Base-by-base conservation (phyloP, 1,284 basidiomycete genomes). In the Boletus sp. region DNA sequence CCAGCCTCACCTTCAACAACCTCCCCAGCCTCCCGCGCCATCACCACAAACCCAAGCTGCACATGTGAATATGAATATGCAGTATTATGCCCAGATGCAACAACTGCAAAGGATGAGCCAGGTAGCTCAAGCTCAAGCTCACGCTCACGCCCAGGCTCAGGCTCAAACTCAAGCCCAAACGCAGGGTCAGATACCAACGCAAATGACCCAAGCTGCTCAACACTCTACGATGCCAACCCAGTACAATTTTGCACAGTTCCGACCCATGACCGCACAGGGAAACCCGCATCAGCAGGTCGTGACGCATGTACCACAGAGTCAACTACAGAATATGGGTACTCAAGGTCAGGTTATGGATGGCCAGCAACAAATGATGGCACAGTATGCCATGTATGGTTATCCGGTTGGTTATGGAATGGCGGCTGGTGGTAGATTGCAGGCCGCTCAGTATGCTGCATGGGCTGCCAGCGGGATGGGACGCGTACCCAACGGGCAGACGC, bases 351-450 rank as follows among this genome's bases (percentile, higher is more conserved):
- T 49, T 12, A 46, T 61, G 44, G 64, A 66, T 8, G 34, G 47
- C 22, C 62, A 66, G 26, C 61, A 59, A 32, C 58, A 57, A 50
- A 64, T 62, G 53, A 59, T 67, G 57, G 53, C 65, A 44, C 67
- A 61, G 34, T 62, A 64, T 48, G 58, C 59, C 30, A 55, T 71
- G 63, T 66, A 67, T 48, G 9, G 50, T 32, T 69, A 61, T 53
- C 54, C 57, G 19, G 52, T 57, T 37, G 47, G 59, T 39, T 71
- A 68, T 44, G 59, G 60, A 50, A 56, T 69, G 40, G 48, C 62
- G 30, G 41, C 52, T 46, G 57, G 56, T 48, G 30, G 49, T 16
- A 52, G 60, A 42, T 13, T 59, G 30, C 63, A n/a, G 20, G 30
- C 52, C 23, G 57, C 50, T 26, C 60, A 46, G 25, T 67, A 66